Conservation (phyloP, 495 filamentous ascomycete species). For the Chlorociboria aeruginascens region DNA sequence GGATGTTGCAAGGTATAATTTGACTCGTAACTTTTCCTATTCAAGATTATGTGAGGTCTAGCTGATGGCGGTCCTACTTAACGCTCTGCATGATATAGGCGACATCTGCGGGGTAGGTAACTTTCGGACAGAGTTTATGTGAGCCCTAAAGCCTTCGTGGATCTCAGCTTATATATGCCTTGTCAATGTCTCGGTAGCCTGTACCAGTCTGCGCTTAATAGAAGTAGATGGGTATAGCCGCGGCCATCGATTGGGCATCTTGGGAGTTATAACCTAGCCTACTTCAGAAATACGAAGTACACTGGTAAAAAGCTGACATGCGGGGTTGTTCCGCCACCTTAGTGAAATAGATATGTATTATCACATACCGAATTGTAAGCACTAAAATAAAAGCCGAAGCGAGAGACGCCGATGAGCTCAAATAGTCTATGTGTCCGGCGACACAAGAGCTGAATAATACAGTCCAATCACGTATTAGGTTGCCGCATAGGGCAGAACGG, state of each 20-base stretch:
- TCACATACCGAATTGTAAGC: slow-evolving; percentile 10
- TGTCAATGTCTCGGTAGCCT: neutral
- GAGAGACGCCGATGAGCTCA: neutral
- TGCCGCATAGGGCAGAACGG: neutral
- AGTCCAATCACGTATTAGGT: too few relatives aligned
- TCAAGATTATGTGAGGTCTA: too few relatives aligned
- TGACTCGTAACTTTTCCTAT: too few relatives aligned
- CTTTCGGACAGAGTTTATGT: neutral
- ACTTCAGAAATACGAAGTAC: neutral
- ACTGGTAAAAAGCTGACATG: neutral
- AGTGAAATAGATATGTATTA: neutral
- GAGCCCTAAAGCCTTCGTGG: neutral
- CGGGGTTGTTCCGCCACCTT: neutral
- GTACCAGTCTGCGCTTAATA: too few relatives aligned
- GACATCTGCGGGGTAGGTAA: neutral
- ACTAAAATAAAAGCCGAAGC: slow-evolving; percentile 6
- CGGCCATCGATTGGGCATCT: neutral
- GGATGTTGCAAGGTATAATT: too few relatives aligned
- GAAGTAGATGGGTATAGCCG: neutral
- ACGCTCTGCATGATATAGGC: neutral
- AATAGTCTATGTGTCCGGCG: too few relatives aligned
- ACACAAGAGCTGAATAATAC: too few relatives aligned
- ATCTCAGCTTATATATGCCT: neutral
- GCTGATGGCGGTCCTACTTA: neutral
- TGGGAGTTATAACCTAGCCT: neutral